Evolutionary conservation across 495 filamentous ascomycete species (phyloP), one percentile per base, ranked within the genome.

Genomic region (Penicillium roqueforti): DNA sequence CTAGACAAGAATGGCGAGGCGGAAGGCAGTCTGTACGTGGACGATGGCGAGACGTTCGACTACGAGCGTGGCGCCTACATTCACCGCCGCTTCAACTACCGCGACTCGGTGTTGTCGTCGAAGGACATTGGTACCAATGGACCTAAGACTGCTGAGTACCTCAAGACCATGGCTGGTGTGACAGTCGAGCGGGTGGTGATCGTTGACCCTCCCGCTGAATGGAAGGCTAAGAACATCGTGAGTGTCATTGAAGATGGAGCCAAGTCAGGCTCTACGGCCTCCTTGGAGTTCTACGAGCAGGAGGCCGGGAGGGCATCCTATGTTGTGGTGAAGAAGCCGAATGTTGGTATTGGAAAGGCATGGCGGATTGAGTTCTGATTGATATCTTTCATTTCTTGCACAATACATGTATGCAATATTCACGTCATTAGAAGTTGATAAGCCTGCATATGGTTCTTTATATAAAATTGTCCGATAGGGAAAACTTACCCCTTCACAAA

Each of bases 31-130:
- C 72, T 98, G 25, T 98, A 97, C 61, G 74, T 95, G 44, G 93
- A 97, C 61, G 93, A 98, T 59, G 95, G 93, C 23, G 91, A 96
- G 73, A 88, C 87, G 0, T 97, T 89, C 55, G 88, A 96, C 37
- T 93, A 88, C 66, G 71, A 95, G 67, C 74, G 81, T 45, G 93
- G 92, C 11, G 88, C 85, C 26, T 95, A 87, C 67, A 88, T 97
- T 54, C 87, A 95, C 71, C 87, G 91, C 36, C 78, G 72, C 32
- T 97, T 97, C 76, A 60, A 64, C 28, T 86, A 78, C 77, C 77
- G 67, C 46, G 78, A 67, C 5, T 76, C 78, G 4, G 77, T 73
- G 2, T 76, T 95, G 13, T 71, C 73, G 6, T 78, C 72, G 23
- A 64, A 74, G 51, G 68, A 74, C 46, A 55, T 68, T 32, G 81